phyloP scores from a whole-genome alignment of 495 filamentous ascomycete genomes.

The Talaromyces trachyspermus region DNA sequence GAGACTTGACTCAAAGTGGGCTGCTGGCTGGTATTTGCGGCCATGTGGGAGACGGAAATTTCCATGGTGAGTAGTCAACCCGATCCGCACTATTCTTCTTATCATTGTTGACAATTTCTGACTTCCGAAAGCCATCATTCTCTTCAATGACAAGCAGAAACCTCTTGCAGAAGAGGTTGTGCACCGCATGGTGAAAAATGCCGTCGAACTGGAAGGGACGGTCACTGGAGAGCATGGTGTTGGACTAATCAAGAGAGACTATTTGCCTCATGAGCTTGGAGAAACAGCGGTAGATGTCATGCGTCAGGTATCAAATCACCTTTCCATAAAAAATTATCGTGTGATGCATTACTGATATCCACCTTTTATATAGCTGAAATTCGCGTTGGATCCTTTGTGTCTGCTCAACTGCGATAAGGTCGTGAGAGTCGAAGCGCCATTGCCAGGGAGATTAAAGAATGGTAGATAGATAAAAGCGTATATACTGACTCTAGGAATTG shows the following conservation, averaged over 20 bases:
- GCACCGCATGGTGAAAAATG: constrained; percentile 53
- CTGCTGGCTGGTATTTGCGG: constrained; percentile 55
- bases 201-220: constrained; percentile 57
- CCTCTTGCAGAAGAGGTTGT: constrained; percentile 44
- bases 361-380: constrained; percentile 46
- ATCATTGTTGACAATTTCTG: background rate
- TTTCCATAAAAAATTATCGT: too few species aligned
- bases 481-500: too few species aligned
- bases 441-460: constrained; percentile 33
- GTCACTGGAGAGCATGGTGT: constrained; percentile 60
- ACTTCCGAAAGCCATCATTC: constrained; percentile 37
- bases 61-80: constrained; percentile 40
- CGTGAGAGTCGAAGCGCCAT: constrained; percentile 39
- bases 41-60: constrained; percentile 65
- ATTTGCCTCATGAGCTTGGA: constrained; percentile 51
- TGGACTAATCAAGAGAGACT: constrained; percentile 55
- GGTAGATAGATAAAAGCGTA: too few species aligned
- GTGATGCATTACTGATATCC: too few species aligned
- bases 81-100: background rate
- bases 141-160: constrained; percentile 50
- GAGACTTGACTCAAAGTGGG: constrained; percentile 47
- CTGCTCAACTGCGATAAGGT: constrained; percentile 64
- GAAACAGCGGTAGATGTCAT: constrained; percentile 52
- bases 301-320: constrained; percentile 42
- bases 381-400: constrained; percentile 57